Base-by-base conservation (phyloP, 441 rosid genomes). In the Jatropha multifida region DNA sequence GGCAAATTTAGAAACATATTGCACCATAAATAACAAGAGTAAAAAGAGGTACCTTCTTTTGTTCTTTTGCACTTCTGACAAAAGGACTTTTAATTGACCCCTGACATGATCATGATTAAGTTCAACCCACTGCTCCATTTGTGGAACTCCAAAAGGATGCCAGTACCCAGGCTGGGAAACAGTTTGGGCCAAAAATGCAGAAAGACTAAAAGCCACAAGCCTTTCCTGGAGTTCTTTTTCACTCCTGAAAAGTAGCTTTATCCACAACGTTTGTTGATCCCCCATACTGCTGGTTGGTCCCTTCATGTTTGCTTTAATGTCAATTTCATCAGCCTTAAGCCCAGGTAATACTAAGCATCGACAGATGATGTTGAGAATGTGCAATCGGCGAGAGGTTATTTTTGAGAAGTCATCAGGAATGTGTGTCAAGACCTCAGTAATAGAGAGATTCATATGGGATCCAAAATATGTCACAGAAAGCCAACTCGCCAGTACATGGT, bases 211-310 rank as follows among this genome's bases (percentile, higher is more conserved):
- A 23, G 23, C 82, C 77, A 94, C 84, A 71, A 94, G 87, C 80
- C 97, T 90, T 81, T 87, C 89, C 2, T 90, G 92, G 26, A 96
- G 94, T 85, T 96, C 94, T 78, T 76, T 85, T 87, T 96, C 99
- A 71, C 91, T 86, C 68, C 85, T 88, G 38, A 75, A 79, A 65
- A 91, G 88, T 65, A 94, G 81, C 74, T 81, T 85, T 79, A 88
- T 80, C 97, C 99, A 91, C 27, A 78, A 58, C 15, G 68, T 55
- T 42, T 82, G 66, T 66, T 81, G 86, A 84, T 80, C 82, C 1
- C 2, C 32, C 32, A 32, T 32, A 32, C 2, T 2, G 64, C 69
- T 83, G 60, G 15, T 17, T 26, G 58, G 38, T 46, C 66, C 81
- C 71, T 74, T 80, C 5, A 79, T 67, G 63, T 81, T 77, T 75